Evolutionary conservation across 1,284 basidiomycete species (phyloP), one percentile per base, ranked within the genome.

Genomic region (Microbotryum lychnidis-dioicae): DNA sequence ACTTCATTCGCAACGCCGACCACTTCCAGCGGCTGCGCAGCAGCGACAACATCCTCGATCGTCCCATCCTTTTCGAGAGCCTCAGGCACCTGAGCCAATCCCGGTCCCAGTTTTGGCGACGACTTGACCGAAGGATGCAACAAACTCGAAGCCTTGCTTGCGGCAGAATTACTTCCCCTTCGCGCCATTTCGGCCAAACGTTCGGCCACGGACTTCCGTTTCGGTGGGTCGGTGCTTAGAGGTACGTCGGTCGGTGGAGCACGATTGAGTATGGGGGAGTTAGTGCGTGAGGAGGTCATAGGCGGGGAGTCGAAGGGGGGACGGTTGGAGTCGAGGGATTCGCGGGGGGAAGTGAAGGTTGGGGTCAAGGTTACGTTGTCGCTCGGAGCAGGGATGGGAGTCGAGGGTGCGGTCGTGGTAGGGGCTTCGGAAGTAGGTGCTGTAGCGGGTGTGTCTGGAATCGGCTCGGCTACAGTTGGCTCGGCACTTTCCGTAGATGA

Each of bases 201-300:
- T 37, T 69, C 67, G 9, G 63, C 63, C 21, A 69, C 49, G 10
- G 60, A 61, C 54, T 69, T 69, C 51, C 59, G 60, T 47, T 62
- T 67, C 44, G 60, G 55, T 8, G 61, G 58, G 4, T 25, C 51
- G 18, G 16, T 33, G 33, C 25, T 8, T 33, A 53, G 25, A 29
- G 51, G 51, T 18, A 53, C 51, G 51, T 53, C 33, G 18, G 25
- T 16, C 12, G 51, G 33, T 33, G 51, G 51, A 29, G 51, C 51
- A 33, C 14, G 27, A 23, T 27, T n/a, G 20, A 42, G 37, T 16
- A 42, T 42, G 37, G 14, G 37, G 14, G 37, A 42, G 37, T 42
- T 42, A 16, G 37, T 42, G 1, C 2, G 16, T 6, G 37, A 42
- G 12, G 10, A 16, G 16, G 16, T 42, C 4, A 16, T 5, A 10